Percentiles rank a stretch among this genome's conserved stretches.
These are phyloP conservation scores for Suhomyces anneliseae DNA, from an alignment of 1,139 yeast species.

Conservation along the genomic window DNA sequence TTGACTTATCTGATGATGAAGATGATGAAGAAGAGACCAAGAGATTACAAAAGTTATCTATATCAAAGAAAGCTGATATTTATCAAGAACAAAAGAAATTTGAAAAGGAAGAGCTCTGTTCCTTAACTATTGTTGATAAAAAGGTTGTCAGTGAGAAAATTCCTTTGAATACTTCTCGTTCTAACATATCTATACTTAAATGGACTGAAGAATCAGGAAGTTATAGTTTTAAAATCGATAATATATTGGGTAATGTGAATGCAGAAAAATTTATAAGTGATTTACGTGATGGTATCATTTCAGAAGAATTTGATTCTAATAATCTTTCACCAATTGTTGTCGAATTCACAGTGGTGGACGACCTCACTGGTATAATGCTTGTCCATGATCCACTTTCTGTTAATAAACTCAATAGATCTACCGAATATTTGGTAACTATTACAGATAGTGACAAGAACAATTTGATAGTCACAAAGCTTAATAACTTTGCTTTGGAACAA, in stretches of 20 bases:
- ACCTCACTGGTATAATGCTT: background rate
- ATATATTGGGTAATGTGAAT: background rate
- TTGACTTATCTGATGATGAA: constrained; percentile 27
- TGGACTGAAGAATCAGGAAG: background rate
- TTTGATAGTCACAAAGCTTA: background rate
- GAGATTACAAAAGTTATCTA: background rate
- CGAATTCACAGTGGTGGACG: no score
- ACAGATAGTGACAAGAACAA: background rate
- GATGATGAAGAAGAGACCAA: constrained; percentile 3
- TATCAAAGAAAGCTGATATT: background rate
- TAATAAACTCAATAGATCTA: background rate
- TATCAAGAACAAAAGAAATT: background rate
- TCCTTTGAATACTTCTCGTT: background rate
- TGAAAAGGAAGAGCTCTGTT: background rate
- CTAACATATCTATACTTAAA: background rate
- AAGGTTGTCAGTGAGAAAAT: background rate
- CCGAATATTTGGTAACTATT: background rate
- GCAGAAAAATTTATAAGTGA: background rate
- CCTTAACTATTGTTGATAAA: background rate
- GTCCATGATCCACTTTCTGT: background rate
- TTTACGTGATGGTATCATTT: background rate
- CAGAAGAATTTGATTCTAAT: background rate
- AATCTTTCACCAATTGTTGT: background rate
- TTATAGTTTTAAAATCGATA: constrained; percentile 1
- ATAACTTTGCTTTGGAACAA: background rate